Conservation (phyloP, 202 grass and related monocot species). For the Setaria italica region DNA sequence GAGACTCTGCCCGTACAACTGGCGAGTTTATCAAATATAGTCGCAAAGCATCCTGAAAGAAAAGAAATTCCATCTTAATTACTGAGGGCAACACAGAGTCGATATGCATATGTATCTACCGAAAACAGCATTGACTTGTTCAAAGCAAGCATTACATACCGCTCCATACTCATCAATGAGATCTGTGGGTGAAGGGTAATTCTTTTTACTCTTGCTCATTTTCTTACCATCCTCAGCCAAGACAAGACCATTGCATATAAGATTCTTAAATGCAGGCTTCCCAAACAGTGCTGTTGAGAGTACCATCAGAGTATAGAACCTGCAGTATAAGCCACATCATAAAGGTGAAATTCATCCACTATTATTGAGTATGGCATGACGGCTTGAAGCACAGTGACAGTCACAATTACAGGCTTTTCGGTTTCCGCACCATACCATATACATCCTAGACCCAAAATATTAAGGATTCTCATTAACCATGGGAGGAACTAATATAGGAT, state of each 20-base stretch:
- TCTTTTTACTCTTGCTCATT: conserved; percentile 99
- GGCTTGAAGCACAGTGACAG: background rate
- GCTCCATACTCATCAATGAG: conserved; percentile 92
- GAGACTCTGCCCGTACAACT: conserved; percentile 92
- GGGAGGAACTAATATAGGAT: background rate
- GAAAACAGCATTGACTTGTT: conserved; percentile 25
- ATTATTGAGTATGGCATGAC: conserved; percentile 17
- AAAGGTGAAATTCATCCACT: conserved; percentile 22
- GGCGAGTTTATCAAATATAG: conserved; percentile 98
- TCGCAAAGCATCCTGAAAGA: conserved; percentile 92
- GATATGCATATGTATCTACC: conserved; percentile 41
- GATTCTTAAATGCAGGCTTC: conserved; percentile 99
- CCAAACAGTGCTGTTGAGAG: conserved; percentile 96
- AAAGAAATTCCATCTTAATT: conserved; percentile 22
- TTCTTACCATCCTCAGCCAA: conserved; percentile 99
- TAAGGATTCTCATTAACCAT: conserved; percentile 2
- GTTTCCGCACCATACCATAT: no score
- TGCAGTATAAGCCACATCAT: conserved; percentile 47
- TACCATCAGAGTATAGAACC: conserved; percentile 99
- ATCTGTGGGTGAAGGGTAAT: conserved; percentile 83
- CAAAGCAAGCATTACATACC: conserved; percentile 62
- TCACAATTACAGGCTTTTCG: conserved; percentile 16
- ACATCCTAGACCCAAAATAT: conserved; percentile 17
- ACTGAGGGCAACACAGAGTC: conserved; percentile 16
- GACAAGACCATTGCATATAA: conserved; percentile 98